Evolutionary conservation across 441 rosid genomes (phyloP).

Genomic region (Sinapis alba): DNA sequence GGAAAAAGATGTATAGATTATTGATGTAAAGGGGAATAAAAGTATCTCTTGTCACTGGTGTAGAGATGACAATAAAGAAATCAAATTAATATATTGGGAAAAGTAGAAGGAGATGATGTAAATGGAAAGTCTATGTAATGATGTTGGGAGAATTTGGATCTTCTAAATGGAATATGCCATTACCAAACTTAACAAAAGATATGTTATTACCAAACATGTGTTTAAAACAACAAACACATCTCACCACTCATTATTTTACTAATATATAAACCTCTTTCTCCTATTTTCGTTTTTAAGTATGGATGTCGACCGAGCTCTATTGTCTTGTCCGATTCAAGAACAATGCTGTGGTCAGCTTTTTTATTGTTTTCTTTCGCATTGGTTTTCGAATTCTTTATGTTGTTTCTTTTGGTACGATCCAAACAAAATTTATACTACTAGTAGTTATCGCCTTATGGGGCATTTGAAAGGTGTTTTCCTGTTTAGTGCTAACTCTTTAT

Average conservation of each 20-base stretch:
- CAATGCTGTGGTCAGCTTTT: conserved; percentile 8
- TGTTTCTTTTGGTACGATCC: not conserved
- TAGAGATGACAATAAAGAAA: conserved; percentile 36
- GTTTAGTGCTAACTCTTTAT: not conserved
- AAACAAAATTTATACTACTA: not conserved
- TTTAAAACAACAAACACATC: conserved; percentile 24
- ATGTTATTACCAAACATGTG: conserved; percentile 41
- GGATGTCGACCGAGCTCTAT: not conserved
- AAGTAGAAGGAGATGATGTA: conserved; percentile 36
- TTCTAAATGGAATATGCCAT: conserved; percentile 41
- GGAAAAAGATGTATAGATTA: not conserved
- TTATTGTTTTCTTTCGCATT: not conserved
- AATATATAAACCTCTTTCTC: not conserved
- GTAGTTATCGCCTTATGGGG: conserved; percentile 11
- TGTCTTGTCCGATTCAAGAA: conserved; percentile 22
- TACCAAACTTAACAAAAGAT: conserved; percentile 30
- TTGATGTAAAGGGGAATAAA: conserved; percentile 37
- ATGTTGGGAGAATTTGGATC: conserved; percentile 43
- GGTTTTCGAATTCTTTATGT: not conserved
- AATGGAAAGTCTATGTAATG: conserved; percentile 35
- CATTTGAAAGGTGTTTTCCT: conserved; percentile 18
- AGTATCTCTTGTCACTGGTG: conserved; percentile 30
- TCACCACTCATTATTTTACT: conserved; percentile 12
- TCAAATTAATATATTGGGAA: conserved; percentile 20
- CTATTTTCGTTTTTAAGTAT: not conserved